Evolutionary conservation across 140 eudicot species (phyloP).

Genomic region (Cichorium intybus): DNA sequence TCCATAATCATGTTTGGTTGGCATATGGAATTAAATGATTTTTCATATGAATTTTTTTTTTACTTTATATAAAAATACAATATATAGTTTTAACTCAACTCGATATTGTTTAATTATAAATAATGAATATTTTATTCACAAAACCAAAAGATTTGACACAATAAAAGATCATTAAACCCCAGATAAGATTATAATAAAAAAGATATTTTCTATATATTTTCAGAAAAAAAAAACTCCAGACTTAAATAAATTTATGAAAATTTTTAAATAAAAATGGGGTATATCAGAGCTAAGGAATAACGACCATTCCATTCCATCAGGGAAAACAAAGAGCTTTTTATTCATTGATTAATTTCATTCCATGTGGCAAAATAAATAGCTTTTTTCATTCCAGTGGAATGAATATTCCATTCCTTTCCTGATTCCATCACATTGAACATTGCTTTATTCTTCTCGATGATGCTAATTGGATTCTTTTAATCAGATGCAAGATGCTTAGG

Average conservation of each 20-base stretch:
- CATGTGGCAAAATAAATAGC: too few relatives aligned
- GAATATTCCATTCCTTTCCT: not conserved
- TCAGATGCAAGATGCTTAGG: conserved; percentile 17
- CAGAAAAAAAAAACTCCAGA: too few relatives aligned
- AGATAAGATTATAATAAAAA: too few relatives aligned
- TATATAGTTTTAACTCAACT: not conserved
- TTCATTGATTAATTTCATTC: too few relatives aligned
- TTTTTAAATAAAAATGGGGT: not conserved
- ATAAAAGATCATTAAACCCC: not conserved
- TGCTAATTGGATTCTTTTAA: conserved; percentile 8
- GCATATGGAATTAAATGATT: too few relatives aligned
- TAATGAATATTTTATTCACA: not conserved
- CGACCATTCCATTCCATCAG: too few relatives aligned
- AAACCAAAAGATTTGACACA: too few relatives aligned
- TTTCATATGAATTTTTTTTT: too few relatives aligned
- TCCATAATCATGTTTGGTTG: not conserved
- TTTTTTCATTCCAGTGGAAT: too few relatives aligned
- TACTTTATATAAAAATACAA: too few relatives aligned
- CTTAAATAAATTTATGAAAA: not conserved
- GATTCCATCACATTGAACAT: not conserved
- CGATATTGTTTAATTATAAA: not conserved
- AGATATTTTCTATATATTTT: not conserved
- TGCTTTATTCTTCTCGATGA: not conserved
- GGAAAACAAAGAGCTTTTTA: too few relatives aligned
- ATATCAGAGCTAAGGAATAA: too few relatives aligned